phyloP scores from a whole-genome alignment of 2,329 filamentous ascomycete species.

The Colletotrichum truncatum region DNA sequence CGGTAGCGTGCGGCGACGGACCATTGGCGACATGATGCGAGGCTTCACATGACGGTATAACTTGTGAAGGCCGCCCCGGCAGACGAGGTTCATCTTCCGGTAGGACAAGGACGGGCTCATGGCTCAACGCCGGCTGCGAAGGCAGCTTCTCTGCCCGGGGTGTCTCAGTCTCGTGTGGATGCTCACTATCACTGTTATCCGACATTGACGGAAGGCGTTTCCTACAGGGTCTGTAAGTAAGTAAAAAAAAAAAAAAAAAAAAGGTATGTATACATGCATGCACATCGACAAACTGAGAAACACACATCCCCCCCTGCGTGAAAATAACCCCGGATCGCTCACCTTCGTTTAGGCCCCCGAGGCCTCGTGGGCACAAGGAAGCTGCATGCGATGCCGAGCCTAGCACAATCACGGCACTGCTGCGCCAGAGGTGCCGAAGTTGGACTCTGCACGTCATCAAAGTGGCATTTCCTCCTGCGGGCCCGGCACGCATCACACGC shows the following conservation, averaged over 20 bases:
- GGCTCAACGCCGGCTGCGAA: neutral
- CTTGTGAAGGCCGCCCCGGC: neutral
- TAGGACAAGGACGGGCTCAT: conserved; percentile 4
- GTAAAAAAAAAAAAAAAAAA: no score
- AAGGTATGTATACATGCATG: neutral
- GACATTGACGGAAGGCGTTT: conserved; percentile 22
- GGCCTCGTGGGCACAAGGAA: conserved; percentile 36
- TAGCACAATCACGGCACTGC: conserved; percentile 32
- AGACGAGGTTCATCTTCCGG: neutral
- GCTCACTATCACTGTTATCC: conserved; percentile 9
- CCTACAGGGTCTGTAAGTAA: conserved; percentile 7
- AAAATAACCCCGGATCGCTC: conserved; percentile 7
- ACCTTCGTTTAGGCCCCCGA: conserved; percentile 36
- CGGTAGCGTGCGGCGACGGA: neutral
- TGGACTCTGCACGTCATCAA: conserved; percentile 2
- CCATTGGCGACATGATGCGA: neutral
- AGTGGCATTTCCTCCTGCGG: conserved; percentile 35
- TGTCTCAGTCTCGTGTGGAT: neutral
- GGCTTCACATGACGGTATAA: neutral
- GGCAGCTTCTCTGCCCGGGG: neutral
- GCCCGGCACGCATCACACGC: conserved; percentile 37
- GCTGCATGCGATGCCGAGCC: conserved; percentile 34
- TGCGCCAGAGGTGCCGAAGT: neutral
- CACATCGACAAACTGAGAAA: neutral
- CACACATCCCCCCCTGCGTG: neutral